Evolutionary conservation across 495 filamentous ascomycete species (phyloP), one percentile per base, ranked within the genome.

Genomic region (Friedmanniomyces endolithicus): DNA sequence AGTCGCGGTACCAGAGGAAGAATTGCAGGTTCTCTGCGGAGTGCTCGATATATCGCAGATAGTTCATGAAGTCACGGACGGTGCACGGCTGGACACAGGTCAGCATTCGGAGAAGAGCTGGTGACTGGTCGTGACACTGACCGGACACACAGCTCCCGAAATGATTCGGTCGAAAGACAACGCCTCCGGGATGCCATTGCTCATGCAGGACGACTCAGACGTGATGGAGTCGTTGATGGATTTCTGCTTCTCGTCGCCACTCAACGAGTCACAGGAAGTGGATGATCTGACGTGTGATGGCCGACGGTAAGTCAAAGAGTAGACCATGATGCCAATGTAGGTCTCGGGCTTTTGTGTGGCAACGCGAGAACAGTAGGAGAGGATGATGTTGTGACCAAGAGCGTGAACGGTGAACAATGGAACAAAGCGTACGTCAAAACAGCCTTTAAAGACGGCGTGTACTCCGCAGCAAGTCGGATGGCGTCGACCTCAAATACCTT

Each of bases 11-110:
- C 86, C 86, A 90, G 16, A 89, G 77, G 65, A 73, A 86, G 69
- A 89, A 89, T 66, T 89, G 85, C 27, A 89, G 74, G 65, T 88
- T 88, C 68, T 89, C 85, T 47, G 86, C 81, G 12, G 79, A 67
- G 34, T 80, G 78, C 63, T 88, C 85, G 48, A 90, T 76, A 65
- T 87, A 86, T 50, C 80, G 72, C 41, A 88, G 72, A 63, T 87
- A 90, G 68, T 86, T 84, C 81, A 88, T 85, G 64, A 90, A 88
- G 59, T 90, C 85, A 25, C 84, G 77, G 25, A 76, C 63, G 0
- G 86, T 87, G 64, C 80, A 79, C 24, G 86, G 86, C 85, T 88
- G 57, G n/a, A 17, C 20, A 4, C 1, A 25, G n/a, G 44, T 58
- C 16, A 16, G 12, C 35, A 24, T 24, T 33, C 17, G 20, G 2